Base-by-base conservation (phyloP, 192 early-diverging fungal species). In the Mortierella antarctica region DNA sequence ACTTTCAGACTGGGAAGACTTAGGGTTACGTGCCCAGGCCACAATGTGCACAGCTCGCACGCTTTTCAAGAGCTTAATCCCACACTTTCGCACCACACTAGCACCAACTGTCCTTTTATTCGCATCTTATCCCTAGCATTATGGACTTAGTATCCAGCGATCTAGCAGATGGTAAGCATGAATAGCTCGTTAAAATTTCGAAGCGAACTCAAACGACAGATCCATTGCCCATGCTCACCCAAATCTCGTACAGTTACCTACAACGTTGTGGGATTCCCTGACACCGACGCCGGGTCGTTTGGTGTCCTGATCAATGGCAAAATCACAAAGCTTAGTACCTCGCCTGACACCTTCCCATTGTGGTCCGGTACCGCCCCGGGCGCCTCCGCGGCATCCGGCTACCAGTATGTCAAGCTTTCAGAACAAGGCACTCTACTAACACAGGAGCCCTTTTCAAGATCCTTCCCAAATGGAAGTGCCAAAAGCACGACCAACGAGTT, bases 231-330 rank as follows among this genome's bases (percentile, higher is more conserved):
- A 15, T 56, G n/a, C 31, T 40, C 23, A 6, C 52, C 59, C 49
- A 47, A 15, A 4, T 18, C 31, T 39, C 20, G 8, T 47, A 41
- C 55, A 78, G 75, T 78, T 23, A 70, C 69, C 14, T 78, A 71
- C 52, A 78, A 71, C 31, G 75, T 78, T 52, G 51, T 78, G 7
- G 75, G 75, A 15, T 71, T 40, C 41, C 75, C 68, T 17, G 68
- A 78, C 50, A 47, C 67, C 10, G 48, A 45, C 3, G 48, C 7
- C n/a, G 68, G 66, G 20, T 44, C 47, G 8, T 71, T 78, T 20
- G 75, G 62, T 42, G 75, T 78, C 17, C 0, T 70, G 54, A 55
- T 78, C 57, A 78, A 78, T 14, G 31, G 31, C 18, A 53, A 61
- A 17, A 14, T 65, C 54, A 66, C 67, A 14, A 42, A 51, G 8